Evolutionary conservation across 345 rosid genomes (phyloP).

Genomic region (Lepidium sativum): DNA sequence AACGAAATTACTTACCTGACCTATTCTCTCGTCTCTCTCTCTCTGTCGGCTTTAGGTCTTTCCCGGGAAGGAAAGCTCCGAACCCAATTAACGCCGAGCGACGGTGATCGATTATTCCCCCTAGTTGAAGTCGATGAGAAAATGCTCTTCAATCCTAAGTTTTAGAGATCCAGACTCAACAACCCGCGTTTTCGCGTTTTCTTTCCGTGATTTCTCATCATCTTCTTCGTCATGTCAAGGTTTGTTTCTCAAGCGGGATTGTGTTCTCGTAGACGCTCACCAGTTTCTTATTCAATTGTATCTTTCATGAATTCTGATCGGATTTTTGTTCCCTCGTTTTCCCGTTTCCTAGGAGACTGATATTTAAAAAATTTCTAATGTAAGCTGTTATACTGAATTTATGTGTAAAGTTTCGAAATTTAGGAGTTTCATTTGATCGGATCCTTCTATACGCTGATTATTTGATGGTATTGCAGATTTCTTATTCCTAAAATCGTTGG

Average conservation of each 20-base stretch:
- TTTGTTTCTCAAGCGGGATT: neutral
- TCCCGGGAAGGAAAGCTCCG: slow-evolving; percentile 9
- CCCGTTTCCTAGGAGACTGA: slow-evolving; percentile 18
- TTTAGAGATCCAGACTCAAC: slow-evolving; percentile 16
- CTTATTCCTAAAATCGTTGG: slow-evolving; percentile 12
- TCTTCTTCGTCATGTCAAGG: slow-evolving; percentile 26
- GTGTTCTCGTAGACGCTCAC: neutral
- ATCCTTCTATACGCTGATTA: neutral
- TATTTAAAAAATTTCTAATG: neutral
- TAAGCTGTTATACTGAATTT: neutral
- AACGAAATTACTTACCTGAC: slow-evolving; percentile 11
- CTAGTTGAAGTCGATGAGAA: slow-evolving; percentile 24
- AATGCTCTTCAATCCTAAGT: slow-evolving; percentile 13
- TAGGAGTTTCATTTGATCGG: neutral
- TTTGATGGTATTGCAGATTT: slow-evolving; percentile 9
- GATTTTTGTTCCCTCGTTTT: neutral
- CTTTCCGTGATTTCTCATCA: slow-evolving; percentile 1
- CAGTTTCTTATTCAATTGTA: neutral
- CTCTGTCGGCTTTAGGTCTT: slow-evolving; percentile 18
- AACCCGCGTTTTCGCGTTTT: slow-evolving; percentile 1
- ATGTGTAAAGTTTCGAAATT: slow-evolving; percentile 2
- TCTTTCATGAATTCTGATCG: neutral
- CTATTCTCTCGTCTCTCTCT: slow-evolving; percentile 13
- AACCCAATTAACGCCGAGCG: slow-evolving; percentile 14
- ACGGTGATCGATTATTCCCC: neutral